Evolutionary conservation across 768 basidiomycete genomes (phyloP), one percentile per base, ranked within the genome.

Genomic region (Paxillus rubicundulus): DNA sequence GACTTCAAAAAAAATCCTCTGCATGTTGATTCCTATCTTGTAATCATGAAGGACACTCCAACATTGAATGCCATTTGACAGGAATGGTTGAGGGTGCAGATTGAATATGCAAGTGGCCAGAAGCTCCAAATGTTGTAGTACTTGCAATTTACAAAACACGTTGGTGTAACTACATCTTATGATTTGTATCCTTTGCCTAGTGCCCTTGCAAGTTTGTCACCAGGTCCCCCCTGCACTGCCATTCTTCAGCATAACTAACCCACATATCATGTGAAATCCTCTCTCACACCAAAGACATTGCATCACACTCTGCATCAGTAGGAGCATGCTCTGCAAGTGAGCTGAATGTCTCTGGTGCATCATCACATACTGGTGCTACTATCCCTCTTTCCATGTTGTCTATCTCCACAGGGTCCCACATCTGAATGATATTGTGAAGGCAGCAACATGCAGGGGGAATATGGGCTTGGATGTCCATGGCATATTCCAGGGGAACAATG

Each of bases 381-480:
- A 42, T 42, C 40, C 18, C 9, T 16, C 24, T n/a, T 10, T 20
- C 24, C 17, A 42, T 10, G n/a, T 51, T 41, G 10, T 10, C 16
- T n/a, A 47, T 21, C 21, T 61, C 55, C 12, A 41, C 32, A 7
- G 53, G 43, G 52, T 61, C 53, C 45, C 55, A 45, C 17, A 42
- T 49, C 3, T 45, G 24, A n/a, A n/a, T n/a, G n/a, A n/a, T n/a
- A n/a, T n/a, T n/a, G n/a, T n/a, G n/a, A n/a, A n/a, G n/a, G n/a
- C n/a, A n/a, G n/a, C n/a, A n/a, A n/a, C n/a, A n/a, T n/a, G n/a
- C n/a, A n/a, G n/a, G n/a, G n/a, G n/a, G 21, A 65, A 68, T 62
- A 9, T 46, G 24, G 17, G 57, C 60, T 47, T 70, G 67, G n/a
- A 59, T 43, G 2, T 43, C 40, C 44, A 62, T 56, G 44, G 47